A percentile compares a stretch with the other conserved stretches of the same genome.
These are phyloP conservation scores for Crithidia acanthocephali DNA, from an alignment of 208 protist species.

Conservation along the genomic window DNA sequence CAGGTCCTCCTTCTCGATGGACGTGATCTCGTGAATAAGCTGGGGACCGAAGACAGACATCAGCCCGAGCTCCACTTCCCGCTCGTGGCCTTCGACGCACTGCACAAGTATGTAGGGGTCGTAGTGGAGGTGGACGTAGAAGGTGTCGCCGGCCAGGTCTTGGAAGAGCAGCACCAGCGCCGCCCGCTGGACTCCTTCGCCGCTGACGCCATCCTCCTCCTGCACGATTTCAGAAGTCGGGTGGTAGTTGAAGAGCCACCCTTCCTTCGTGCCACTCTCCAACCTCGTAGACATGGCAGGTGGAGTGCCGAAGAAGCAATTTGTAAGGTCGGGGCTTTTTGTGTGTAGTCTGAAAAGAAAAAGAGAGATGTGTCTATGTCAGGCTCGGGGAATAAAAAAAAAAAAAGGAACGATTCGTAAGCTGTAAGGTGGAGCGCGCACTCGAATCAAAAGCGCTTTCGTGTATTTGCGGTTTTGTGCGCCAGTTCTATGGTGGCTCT, in stretches of 20 bases:
- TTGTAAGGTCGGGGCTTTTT: too few species aligned
- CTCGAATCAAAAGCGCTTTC: too few species aligned
- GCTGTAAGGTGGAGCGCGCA: too few species aligned
- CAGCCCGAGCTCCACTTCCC: conserved; percentile 96
- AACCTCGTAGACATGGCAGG: conserved; percentile 33
- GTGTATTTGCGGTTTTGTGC: too few species aligned
- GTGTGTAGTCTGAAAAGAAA: too few species aligned
- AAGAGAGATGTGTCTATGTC: too few species aligned
- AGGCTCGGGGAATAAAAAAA: too few species aligned
- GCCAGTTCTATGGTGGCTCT: too few species aligned
- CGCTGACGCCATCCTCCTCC: conserved; percentile 29
- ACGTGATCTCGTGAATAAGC: conserved; percentile 82
- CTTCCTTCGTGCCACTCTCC: conserved; percentile 75
- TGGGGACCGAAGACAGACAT: conserved; percentile 88
- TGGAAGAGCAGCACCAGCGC: conserved; percentile 85
- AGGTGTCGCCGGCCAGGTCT: conserved; percentile 81
- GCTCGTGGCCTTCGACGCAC: conserved; percentile 80
- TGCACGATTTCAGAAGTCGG: conserved; percentile 55
- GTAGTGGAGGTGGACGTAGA: conserved; percentile 76
- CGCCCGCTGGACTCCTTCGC: conserved; percentile 42
- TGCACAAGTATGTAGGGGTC: conserved; percentile 85
- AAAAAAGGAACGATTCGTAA: too few species aligned
- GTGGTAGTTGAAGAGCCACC: conserved; percentile 94
- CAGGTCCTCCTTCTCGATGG: conserved; percentile 96
- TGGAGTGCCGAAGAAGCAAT: conserved; percentile 4